phyloP scores from a whole-genome alignment of 2,329 filamentous ascomycete species.

The Cercospora canescens region DNA sequence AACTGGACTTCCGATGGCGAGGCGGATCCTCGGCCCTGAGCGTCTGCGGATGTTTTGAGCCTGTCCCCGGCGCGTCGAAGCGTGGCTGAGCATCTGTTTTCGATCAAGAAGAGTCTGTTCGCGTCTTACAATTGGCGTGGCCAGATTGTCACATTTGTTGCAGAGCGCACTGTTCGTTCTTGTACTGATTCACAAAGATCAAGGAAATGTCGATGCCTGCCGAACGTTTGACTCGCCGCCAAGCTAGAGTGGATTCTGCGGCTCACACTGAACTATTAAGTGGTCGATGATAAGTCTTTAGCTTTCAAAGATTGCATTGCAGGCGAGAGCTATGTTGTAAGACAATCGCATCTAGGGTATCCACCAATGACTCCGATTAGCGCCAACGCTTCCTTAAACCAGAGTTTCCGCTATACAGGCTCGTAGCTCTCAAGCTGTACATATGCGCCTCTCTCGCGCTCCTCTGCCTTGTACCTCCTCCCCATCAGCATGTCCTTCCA shows the following conservation, averaged over 20 bases:
- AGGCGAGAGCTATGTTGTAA: too few relatives aligned
- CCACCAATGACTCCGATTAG: constrained; percentile 2
- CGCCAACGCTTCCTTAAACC: constrained; percentile 1
- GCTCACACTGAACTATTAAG: not conserved
- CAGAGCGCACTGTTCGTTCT: not conserved
- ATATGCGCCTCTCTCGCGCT: constrained; percentile 44
- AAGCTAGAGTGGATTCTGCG: not conserved
- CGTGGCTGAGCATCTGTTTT: constrained; percentile 11
- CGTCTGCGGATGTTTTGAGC: constrained; percentile 28
- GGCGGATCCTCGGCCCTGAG: constrained; percentile 14
- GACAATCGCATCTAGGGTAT: constrained; percentile 2
- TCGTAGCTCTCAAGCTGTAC: constrained; percentile 44
- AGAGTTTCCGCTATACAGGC: constrained; percentile 4
- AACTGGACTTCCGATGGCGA: not conserved
- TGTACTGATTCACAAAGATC: not conserved
- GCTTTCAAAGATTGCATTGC: not conserved
- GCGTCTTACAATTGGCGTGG: not conserved
- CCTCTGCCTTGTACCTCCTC: constrained; percentile 37
- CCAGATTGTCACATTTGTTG: not conserved
- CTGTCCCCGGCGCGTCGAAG: constrained; percentile 13
- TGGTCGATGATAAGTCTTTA: too few relatives aligned
- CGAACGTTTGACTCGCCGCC: not conserved
- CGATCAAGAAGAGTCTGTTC: not conserved
- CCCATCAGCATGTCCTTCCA: constrained; percentile 25
- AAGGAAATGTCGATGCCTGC: not conserved